Percentiles rank a stretch among this genome's conserved stretches.
Conservation (phyloP, 768 basidiomycete genomes). For the Boletellus sp. region DNA sequence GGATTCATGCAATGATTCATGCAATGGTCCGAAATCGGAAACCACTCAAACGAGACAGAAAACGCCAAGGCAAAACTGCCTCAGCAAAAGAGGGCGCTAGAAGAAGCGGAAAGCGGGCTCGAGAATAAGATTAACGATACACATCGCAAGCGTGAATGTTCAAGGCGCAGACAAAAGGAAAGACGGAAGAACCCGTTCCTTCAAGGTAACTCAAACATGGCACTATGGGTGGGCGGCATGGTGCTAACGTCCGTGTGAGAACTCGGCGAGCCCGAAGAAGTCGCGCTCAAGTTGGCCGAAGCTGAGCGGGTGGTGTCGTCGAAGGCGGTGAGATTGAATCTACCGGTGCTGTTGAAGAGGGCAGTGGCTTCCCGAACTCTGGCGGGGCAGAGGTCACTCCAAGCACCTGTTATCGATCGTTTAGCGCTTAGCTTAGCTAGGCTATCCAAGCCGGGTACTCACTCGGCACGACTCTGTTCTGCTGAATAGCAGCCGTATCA, state of each 20-base stretch:
- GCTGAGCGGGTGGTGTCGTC: slow-evolving; percentile 4
- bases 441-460: not conserved
- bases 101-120: not conserved
- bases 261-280: slow-evolving; percentile 1
- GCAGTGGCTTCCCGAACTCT: slow-evolving; percentile 14
- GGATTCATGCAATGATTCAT: too few species aligned
- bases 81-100: too few species aligned
- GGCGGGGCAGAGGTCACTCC: slow-evolving; percentile 21
- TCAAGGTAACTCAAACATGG: slow-evolving; percentile 3
- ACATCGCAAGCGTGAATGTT: not conserved
- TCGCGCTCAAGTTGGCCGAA: not conserved
- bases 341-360: slow-evolving; percentile 15
- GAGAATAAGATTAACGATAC: not conserved
- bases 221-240: slow-evolving; percentile 13
- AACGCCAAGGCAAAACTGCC: too few species aligned
- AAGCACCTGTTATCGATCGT: slow-evolving; percentile 10
- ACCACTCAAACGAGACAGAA: too few species aligned
- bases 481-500: slow-evolving; percentile 14
- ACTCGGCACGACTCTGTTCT: slow-evolving; percentile 19
- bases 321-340: slow-evolving; percentile 16
- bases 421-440: not conserved
- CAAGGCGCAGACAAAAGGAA: not conserved
- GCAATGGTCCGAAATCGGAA: too few species aligned
- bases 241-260: slow-evolving; percentile 15
- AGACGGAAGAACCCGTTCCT: not conserved